Base-by-base conservation (phyloP, 2,329 filamentous ascomycete genomes). In the Emergomyces africanus region DNA sequence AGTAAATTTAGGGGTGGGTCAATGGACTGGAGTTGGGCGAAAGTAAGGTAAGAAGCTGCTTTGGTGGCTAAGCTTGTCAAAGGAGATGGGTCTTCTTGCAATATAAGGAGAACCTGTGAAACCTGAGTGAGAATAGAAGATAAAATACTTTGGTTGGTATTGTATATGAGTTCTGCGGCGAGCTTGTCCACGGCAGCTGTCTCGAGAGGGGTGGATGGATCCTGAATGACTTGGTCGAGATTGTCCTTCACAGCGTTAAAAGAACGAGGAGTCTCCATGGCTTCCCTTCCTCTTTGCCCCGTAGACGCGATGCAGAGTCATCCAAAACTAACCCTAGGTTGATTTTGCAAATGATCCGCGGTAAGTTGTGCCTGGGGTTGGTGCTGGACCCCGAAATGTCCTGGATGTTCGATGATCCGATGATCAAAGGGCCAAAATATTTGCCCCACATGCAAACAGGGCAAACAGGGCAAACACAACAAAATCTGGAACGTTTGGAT, bases 51-150 rank as follows among this genome's bases (percentile, higher is more conserved):
- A 9, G 69, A 69, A 10, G 79, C 71, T 6, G 81, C 72, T 61
- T 77, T 78, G 57, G 75, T 74, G 23, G 80, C 76, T 33, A 85
- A 76, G 25, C 76, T 75, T 15, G 78, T 79, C 39, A 82, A 69
- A 28, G 81, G 79, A 15, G 77, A 75, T 10, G 82, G 82, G 62
- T 84, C 81, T 68, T 83, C 79, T 63, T 82, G 79, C 5, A 85
- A 70, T 5, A 76, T 70, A 9, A 78, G 77, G 20, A 83, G 69
- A 10, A 83, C 70, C 53, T 73, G 69, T 20, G 80, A 78, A 53
- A 83, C 73, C 61, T 79, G 75, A 18, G 70, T 71, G 58, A 77
- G 68, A 49, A 75, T 70, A 42, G 72, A 63, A 50, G 71, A 69
- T 57, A 76, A 68, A 48, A 77, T 67, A 44, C 62, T 62, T 15